Evolutionary conservation across 495 filamentous ascomycete genomes (phyloP).

Genomic region (Beverwykella pulmonaria): DNA sequence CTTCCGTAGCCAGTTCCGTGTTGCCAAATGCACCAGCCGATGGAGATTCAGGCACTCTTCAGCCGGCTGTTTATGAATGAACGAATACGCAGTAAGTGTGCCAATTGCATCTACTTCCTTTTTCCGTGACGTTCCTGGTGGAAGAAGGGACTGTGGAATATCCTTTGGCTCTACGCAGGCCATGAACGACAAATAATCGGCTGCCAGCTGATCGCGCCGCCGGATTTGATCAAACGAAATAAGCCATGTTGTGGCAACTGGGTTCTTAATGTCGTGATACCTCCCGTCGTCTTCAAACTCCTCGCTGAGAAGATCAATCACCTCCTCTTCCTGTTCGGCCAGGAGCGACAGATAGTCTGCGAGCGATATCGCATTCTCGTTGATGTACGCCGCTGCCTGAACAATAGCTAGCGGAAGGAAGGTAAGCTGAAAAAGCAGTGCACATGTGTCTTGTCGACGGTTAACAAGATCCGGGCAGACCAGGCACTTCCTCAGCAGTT

Average conservation of each 20-base stretch:
- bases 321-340: constrained; percentile 47
- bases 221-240: constrained; percentile 57
- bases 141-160: constrained; percentile 50
- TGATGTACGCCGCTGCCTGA: constrained; percentile 33
- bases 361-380: constrained; percentile 7
- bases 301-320: constrained; percentile 51
- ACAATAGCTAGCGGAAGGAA: constrained; percentile 29
- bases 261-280: constrained; percentile 51
- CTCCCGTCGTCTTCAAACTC: constrained; percentile 55
- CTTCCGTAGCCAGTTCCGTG: constrained; percentile 46
- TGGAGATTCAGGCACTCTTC: constrained; percentile 46
- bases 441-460: too few relatives aligned
- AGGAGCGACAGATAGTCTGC: constrained; percentile 52
- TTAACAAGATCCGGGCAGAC: neutral
- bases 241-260: constrained; percentile 59
- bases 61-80: constrained; percentile 30
- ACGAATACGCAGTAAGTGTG: constrained; percentile 44
- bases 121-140: constrained; percentile 32
- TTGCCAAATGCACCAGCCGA: constrained; percentile 53
- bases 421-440: constrained; percentile 8
- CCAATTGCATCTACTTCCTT: constrained; percentile 43
- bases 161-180: constrained; percentile 50
- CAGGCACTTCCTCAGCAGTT: constrained; percentile 11
- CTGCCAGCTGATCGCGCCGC: constrained; percentile 39
- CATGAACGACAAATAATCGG: constrained; percentile 51